Evolutionary conservation across 2,329 filamentous ascomycete genomes (phyloP), one percentile per base, ranked within the genome.

Genomic region (Clathrospora elynae): DNA sequence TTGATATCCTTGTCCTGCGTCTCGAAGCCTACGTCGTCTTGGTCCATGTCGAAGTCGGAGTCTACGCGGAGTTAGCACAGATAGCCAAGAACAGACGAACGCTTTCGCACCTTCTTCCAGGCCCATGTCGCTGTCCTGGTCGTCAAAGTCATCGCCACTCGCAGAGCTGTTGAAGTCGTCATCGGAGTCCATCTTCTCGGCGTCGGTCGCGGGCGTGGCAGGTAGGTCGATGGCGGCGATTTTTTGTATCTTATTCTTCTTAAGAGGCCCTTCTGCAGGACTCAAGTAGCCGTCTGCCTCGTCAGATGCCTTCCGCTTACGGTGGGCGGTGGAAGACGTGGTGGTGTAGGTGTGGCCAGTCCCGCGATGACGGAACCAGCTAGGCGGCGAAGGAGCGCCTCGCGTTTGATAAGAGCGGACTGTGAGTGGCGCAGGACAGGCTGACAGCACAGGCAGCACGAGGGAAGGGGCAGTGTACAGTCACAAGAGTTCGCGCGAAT

Each of bases 111-210:
- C 75, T 22, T 68, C 73, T 41, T 67, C 74, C 38, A 77, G 64
- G 44, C 70, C 71, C 40, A 64, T 85, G 60, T 90, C 88, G 40
- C 89, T 90, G 58, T 87, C 90, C 48, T 87, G 84, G 61, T 90
- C 87, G 51, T 87, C 81, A 47, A 89, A 81, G 47, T 82, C 81
- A 53, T 88, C 86, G 65, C 87, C 95, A 28, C 88, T 92, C 59
- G 85, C 78, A 65, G 85, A 84, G 60, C 88, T 95, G 81, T 93
- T 87, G 71, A 91, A 91, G 48, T 96, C 92, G 64, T 96, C 90
- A 61, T 97, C 92, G 6, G 91, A 96, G 75, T 96, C 90, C 91
- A 96, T 96, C 53, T 77, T 81, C 70, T 67, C 73, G 23, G 62
- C 55, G 50, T 55, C 61, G 33, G 66, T 66, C 25, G 57, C 55